Evolutionary conservation across 805 yeast species (phyloP).

Genomic region (Kazachstania martiniae): DNA sequence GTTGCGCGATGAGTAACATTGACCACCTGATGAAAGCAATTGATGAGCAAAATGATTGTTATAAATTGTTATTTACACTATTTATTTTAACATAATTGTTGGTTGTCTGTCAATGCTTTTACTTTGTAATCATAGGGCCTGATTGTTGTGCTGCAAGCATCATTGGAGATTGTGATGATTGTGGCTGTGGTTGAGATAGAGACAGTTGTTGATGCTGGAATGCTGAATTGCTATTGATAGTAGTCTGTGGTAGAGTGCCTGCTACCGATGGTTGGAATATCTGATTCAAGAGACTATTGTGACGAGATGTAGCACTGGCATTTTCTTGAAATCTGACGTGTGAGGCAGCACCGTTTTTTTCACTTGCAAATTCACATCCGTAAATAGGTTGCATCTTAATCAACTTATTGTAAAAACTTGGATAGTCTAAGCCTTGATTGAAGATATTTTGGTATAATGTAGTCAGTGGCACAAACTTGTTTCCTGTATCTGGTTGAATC

Average conservation of each 20-base stretch:
- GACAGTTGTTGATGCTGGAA: not conserved
- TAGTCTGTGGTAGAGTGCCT: not conserved
- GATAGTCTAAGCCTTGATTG: slow-evolving; percentile 10
- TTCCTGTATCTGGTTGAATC: slow-evolving; percentile 6
- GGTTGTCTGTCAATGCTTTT: no score
- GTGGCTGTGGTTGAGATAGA: not conserved
- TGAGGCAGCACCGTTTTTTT: slow-evolving; percentile 14
- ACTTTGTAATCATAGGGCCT: no score
- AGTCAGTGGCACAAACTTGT: slow-evolving; percentile 15
- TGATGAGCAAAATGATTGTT: no score
- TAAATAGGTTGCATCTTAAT: slow-evolving; percentile 12
- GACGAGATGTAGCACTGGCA: no score
- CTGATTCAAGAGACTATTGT: not conserved
- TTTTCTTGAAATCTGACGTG: slow-evolving; percentile 22
- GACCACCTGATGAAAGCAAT: no score
- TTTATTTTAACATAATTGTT: no score
- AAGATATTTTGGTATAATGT: slow-evolving; percentile 14
- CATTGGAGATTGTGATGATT: not conserved
- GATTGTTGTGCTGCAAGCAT: no score
- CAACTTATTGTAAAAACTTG: slow-evolving; percentile 14
- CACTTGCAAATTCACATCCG: slow-evolving; percentile 14
- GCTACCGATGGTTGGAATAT: not conserved
- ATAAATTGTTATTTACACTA: no score
- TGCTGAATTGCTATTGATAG: not conserved
- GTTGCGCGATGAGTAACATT: no score